Conservation (phyloP, 1,139 yeast species). For the Geotrichum bryndzae region DNA sequence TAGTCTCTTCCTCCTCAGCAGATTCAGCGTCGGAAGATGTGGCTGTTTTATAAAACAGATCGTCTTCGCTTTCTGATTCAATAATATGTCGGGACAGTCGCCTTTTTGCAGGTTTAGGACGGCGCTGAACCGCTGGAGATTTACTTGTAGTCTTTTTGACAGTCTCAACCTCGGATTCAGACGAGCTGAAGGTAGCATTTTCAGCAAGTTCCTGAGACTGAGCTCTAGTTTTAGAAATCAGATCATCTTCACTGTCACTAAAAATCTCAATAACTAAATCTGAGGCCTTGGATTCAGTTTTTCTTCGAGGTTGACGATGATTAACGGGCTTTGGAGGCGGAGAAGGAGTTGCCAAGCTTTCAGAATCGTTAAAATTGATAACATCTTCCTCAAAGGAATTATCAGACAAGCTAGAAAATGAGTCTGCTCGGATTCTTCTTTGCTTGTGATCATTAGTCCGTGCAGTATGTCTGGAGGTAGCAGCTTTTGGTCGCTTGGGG, state of each 20-base stretch:
- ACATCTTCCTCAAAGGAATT: background rate
- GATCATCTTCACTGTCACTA: background rate
- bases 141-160: background rate
- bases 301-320: background rate
- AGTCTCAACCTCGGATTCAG: background rate
- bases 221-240: background rate
- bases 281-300: background rate
- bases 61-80: background rate
- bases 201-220: background rate
- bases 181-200: background rate
- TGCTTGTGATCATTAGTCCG: background rate
- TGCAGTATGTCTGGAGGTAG: background rate
- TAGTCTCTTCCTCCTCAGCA: background rate
- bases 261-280: background rate
- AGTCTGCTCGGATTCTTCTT: background rate
- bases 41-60: background rate
- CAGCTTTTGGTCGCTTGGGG: background rate
- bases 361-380: background rate
- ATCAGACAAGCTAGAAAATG: background rate
- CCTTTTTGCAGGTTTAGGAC: background rate
- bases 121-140: background rate
- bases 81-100: background rate
- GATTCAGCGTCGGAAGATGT: background rate
- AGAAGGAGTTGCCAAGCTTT: background rate
- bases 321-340: background rate